Conservation (phyloP, 352 stramenopile species). For the Phytophthora fragariaefolia region DNA sequence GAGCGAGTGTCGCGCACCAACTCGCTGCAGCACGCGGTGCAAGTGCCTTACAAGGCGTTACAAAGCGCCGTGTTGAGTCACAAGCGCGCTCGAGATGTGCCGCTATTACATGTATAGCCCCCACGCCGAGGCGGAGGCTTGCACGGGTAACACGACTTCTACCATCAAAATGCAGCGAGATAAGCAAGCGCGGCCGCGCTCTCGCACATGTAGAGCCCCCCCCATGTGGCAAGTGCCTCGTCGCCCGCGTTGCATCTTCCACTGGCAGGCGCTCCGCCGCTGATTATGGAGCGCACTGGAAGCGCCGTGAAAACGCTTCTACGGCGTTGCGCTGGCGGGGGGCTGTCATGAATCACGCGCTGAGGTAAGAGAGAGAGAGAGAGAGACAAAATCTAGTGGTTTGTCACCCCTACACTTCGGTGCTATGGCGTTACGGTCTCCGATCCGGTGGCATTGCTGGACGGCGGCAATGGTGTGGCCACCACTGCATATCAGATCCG, state of each 20-base stretch:
- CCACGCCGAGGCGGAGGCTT: neutral
- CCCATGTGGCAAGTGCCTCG: constrained; percentile 4
- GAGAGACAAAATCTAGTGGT: neutral
- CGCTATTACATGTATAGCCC: too few relatives aligned
- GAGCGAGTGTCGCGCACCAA: constrained; percentile 13
- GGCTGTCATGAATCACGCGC: neutral
- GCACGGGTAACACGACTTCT: constrained; percentile 21
- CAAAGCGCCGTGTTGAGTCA: too few relatives aligned
- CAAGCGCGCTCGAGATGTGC: too few relatives aligned
- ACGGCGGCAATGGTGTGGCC: neutral
- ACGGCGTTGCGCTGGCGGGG: neutral
- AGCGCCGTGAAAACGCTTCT: constrained; percentile 32
- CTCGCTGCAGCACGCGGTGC: neutral
- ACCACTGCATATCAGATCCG: constrained; percentile 7
- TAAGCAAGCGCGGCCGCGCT: constrained; percentile 32
- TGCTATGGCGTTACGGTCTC: neutral
- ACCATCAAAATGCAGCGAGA: constrained; percentile 24
- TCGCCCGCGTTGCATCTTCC: constrained; percentile 18
- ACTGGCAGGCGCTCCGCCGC: constrained; percentile 4
- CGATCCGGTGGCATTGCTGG: constrained; percentile 1
- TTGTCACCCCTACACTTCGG: too few relatives aligned
- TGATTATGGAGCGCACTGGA: constrained; percentile 16
- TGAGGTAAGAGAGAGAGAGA: constrained; percentile 10
- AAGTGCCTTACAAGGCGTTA: too few relatives aligned
- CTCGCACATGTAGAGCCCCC: constrained; percentile 32